Evolutionary conservation across 2,329 filamentous ascomycete genomes (phyloP), one percentile per base, ranked within the genome.

Genomic region (Neonectria sp.): DNA sequence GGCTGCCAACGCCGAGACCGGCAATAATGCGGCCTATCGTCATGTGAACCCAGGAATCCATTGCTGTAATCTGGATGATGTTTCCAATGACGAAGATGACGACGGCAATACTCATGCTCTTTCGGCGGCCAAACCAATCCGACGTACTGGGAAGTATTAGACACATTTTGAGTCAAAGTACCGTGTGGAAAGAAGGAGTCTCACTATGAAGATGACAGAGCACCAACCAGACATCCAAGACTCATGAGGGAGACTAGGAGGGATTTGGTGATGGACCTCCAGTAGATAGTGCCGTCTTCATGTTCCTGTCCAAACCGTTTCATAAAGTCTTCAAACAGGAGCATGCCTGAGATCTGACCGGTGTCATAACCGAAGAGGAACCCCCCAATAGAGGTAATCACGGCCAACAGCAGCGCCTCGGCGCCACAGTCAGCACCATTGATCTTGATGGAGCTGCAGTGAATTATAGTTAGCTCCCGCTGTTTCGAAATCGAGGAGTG

Each of bases 1-100:
- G 83, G 56, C 85, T 90, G 48, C 92, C 92, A 33, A 93, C 87
- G 49, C 91, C 91, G 3, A 93, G 82, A 74, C 91, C 91, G 37
- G 90, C 89, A 27, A 91, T 83, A 80, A 90, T 90, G 66, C 91
- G 85, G 35, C 91, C 92, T 69, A 91, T 83, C 78, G 88, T 89
- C 67, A 92, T 80, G 73, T 92, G 90, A 65, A 91, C 86, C 91
- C 91, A 93, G 37, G 80, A 82, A 21, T 81, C 72, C 55, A 80
- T 79, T 2, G 89, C 86, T 0, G 89, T 84, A 73, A 92, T 89
- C 75, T 93, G 90, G 35, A 92, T 84, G 53, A 90, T 84, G 70
- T 90, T 89, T 67, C 91, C 91, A 55, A 91, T 76, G 69, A 86
- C 85, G 80, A 90, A 91, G 59, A 92, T 77, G 25, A 86, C 71